Conservation (phyloP, 805 yeast genomes). For the Spathaspora girioi region DNA sequence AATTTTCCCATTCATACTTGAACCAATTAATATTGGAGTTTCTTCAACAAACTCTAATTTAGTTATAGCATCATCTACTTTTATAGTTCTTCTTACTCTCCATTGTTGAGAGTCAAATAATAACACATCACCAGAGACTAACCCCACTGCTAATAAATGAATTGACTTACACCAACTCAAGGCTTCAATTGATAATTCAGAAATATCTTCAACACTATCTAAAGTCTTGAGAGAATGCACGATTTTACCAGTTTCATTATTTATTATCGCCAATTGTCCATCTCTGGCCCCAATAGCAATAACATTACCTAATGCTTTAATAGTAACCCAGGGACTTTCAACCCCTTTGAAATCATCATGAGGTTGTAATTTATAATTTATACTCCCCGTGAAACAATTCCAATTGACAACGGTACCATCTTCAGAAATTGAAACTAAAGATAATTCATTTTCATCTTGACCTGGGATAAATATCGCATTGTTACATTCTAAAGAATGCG, state of each 20-base stretch:
- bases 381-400: constrained; percentile 79
- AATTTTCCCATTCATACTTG: constrained; percentile 82
- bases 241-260: constrained; percentile 68
- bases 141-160: constrained; percentile 70
- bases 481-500: constrained; percentile 78
- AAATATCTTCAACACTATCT: constrained; percentile 46
- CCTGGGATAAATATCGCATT: constrained; percentile 68
- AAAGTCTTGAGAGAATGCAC: constrained; percentile 64
- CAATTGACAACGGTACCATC: constrained; percentile 86
- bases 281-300: constrained; percentile 85
- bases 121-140: constrained; percentile 83
- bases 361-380: constrained; percentile 62
- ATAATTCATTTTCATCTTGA: constrained; percentile 51
- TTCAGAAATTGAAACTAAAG: constrained; percentile 72
- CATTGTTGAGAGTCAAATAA: constrained; percentile 82
- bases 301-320: constrained; percentile 50
- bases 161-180: constrained; percentile 72
- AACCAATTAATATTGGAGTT: constrained; percentile 59
- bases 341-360: constrained; percentile 65
- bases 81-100: constrained; percentile 73
- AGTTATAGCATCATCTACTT: constrained; percentile 80
- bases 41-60: constrained; percentile 62
- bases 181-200: constrained; percentile 50
- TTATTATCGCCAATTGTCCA: constrained; percentile 78
- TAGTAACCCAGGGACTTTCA: constrained; percentile 84